Base-by-base conservation (phyloP, 2,329 filamentous ascomycete genomes). In the Chrysosporium keratinophilum region DNA sequence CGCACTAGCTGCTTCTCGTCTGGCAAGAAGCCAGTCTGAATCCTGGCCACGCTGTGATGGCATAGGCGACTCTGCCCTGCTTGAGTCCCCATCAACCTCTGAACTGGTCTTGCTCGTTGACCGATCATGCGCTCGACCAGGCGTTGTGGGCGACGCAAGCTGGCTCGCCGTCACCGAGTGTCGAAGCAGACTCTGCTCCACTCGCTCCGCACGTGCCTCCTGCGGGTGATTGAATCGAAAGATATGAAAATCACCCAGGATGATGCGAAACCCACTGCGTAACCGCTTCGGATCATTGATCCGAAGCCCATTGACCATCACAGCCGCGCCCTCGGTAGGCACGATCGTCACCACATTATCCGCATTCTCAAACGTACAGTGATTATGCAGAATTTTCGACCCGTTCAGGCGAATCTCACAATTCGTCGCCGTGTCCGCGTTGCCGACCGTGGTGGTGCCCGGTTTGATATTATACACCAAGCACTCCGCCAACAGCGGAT, bases 391-490 rank as follows among this genome's bases (percentile, higher is more conserved):
- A 58, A 98, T 97, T 63, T 91, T 87, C 10, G 87, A 91, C 2
- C 93, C 93, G 64, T 97, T 97, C 42, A 98, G 75, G 58, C 91
- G 83, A 61, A 98, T 95, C 64, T 97, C 93, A 1, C 88, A 86
- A 58, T 84, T 83, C 34, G 82, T 82, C 52, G 87, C 86, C 14
- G 87, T 85, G 61, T 96, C 90, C 54, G 93, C 88, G 64, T 97
- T 96, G 17, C 93, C 93, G 17, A 98, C 93, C 0, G 87, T 91
- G 0, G 93, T 98, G 7, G 82, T 87, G 33, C 93, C 93, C 5
- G 93, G 91, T 69, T 98, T 98, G 61, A 98, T 80, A 64, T 98
- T 98, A 74, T 98, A 98, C 39, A 98, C 88, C 55, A 98, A 75
- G 71, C 93, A 98, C 72, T 98, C 93, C 4, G 91, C 90, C 43